Evolutionary conservation across 352 stramenopile species (phyloP).

Genomic region (Hyaloperonospora brassicae): DNA sequence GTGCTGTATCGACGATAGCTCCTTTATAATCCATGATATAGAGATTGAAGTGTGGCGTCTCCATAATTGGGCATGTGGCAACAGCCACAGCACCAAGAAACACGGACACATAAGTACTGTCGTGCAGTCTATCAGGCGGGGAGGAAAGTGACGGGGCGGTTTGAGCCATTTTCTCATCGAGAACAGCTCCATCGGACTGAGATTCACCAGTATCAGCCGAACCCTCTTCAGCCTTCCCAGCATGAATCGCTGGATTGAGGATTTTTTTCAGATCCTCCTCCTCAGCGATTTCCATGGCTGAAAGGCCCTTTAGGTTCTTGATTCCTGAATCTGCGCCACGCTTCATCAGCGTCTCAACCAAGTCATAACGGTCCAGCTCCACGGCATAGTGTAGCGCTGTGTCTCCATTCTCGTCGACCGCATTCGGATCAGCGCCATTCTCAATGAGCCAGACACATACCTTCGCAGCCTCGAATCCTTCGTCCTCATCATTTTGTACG

Average conservation of each 20-base stretch:
- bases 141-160: slow-evolving; percentile 37
- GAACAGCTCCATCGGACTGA: slow-evolving; percentile 19
- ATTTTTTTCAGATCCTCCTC: slow-evolving; percentile 79
- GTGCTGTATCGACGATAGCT: slow-evolving; percentile 54
- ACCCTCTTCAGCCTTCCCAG: slow-evolving; percentile 25
- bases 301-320: slow-evolving; percentile 63
- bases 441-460: slow-evolving; percentile 84
- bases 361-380: slow-evolving; percentile 67
- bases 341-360: slow-evolving; percentile 84
- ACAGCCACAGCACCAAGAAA: slow-evolving; percentile 77
- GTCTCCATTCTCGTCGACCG: slow-evolving; percentile 71
- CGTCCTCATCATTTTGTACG: slow-evolving; percentile 84
- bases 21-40: slow-evolving; percentile 78
- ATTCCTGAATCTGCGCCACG: slow-evolving; percentile 68
- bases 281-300: slow-evolving; percentile 55
- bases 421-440: slow-evolving; percentile 74
- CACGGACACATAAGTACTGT: slow-evolving; percentile 84
- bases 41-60: slow-evolving; percentile 83
- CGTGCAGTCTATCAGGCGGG: slow-evolving; percentile 42
- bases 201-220: slow-evolving; percentile 15
- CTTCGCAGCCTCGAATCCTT: slow-evolving; percentile 85
- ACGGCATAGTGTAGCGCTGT: slow-evolving; percentile 83
- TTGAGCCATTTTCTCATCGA: slow-evolving; percentile 16
- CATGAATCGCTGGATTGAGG: slow-evolving; percentile 47
- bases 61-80: slow-evolving; percentile 77